Base-by-base conservation (phyloP, 768 basidiomycete species). In the Heimioporus sp. region DNA sequence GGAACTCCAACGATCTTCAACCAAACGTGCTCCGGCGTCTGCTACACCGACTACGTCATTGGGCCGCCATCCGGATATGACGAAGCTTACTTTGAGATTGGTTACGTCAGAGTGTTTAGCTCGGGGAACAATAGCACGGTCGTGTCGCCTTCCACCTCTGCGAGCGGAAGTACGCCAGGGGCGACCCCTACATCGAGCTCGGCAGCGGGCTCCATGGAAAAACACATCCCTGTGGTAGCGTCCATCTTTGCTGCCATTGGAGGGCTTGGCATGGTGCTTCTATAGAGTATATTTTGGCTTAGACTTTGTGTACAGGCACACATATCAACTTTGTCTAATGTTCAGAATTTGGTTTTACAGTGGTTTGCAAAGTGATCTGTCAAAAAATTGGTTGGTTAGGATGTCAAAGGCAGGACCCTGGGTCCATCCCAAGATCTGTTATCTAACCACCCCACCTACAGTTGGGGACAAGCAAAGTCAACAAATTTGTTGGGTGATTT, bases 11-110 rank as follows among this genome's bases (percentile, higher is more conserved):
- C 69, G 36, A 72, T 82, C 38, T 85, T 89, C 68, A 65, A 73
- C 4, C 65, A 80, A 57, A 87, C 86, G 0, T 89, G 86, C 70
- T 62, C 73, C 6, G 84, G 83, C n/a, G 68, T 71, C 2, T 86
- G 88, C 67, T 90, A 91, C 69, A 73, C 77, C 11, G 80, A 86
- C 70, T 87, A 81, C 51, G 87, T 90, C 38, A 70, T 86, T 50
- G 84, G 85, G 9, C 64, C 80, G 50, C 77, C 81, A 4, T 76
- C 81, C 16, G 78, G 76, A 58, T 90, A 83, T 67, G 75, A 80
- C 63, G 76, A 73, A 31, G 86, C 86, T 1, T 87, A 83, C 71
- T 92, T 90, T 58, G 88, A 91, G 63, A 76, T 92, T 48, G 74
- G 77, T 13, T 82, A 76, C 28, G 73, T 88, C 52, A 75, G 77